Conservation (phyloP, 2,329 filamentous ascomycete species). For the Claviceps pazoutovae region DNA sequence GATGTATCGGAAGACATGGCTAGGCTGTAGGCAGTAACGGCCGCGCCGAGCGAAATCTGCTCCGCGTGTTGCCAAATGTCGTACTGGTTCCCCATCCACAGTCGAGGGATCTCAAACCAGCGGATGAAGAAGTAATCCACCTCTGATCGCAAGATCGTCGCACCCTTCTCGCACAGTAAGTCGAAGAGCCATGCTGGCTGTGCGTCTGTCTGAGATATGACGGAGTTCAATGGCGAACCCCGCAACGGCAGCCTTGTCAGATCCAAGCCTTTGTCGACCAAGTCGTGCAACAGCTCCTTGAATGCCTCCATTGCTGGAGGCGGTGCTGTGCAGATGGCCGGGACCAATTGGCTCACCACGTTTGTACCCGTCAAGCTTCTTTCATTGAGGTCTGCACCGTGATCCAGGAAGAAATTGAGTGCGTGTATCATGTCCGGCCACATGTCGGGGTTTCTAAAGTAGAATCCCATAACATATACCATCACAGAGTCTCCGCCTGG, state of each 20-base stretch:
- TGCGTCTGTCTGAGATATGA: not conserved
- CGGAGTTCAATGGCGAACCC: not conserved
- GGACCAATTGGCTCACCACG: not conserved
- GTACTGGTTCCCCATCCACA: not conserved
- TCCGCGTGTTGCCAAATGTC: not conserved
- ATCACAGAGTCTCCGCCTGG: not conserved
- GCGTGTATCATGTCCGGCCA: not conserved
- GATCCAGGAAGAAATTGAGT: not conserved
- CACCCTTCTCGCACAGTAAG: not conserved
- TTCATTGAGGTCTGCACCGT: slow-evolving; percentile 1
- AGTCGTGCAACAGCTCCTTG: not conserved
- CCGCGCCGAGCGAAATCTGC: not conserved
- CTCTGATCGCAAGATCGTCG: not conserved
- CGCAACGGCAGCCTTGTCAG: not conserved
- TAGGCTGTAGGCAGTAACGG: not conserved
- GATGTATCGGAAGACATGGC: not conserved
- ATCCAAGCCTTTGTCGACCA: not conserved
- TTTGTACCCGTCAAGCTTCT: not conserved
- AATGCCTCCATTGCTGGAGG: not conserved
- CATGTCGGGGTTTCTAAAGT: not conserved
- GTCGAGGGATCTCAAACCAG: not conserved
- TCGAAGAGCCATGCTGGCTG: slow-evolving; percentile 1
- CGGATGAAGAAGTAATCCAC: not conserved
- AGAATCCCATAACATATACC: not conserved
- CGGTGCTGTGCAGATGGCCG: not conserved